Evolutionary conservation across 805 yeast genomes (phyloP).

Genomic region (Lipomyces yamadae): DNA sequence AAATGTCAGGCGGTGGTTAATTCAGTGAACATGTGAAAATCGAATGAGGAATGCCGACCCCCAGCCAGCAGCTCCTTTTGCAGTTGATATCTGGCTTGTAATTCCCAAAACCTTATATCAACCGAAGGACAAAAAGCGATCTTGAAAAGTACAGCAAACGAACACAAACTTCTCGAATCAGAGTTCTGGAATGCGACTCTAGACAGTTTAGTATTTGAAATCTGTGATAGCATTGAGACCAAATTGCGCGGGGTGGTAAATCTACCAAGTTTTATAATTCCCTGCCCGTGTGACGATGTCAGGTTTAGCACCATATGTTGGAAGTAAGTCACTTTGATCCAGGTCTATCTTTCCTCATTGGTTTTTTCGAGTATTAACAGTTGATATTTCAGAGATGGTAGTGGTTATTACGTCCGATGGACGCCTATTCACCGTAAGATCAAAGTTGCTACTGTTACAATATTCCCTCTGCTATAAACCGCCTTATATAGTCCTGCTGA

Average conservation of each 20-base stretch:
- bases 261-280: background rate
- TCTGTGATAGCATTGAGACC: background rate
- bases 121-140: background rate
- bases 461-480: too few species aligned
- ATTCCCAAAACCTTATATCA: background rate
- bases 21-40: background rate
- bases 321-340: slow-evolving; percentile 20
- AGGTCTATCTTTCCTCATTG: background rate
- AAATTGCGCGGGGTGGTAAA: background rate
- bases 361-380: background rate
- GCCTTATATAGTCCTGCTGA: background rate
- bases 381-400: slow-evolving; percentile 33
- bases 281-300: slow-evolving; percentile 20
- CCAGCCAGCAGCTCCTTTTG: too few species aligned
- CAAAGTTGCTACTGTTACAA: background rate
- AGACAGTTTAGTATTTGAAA: background rate
- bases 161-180: background rate
- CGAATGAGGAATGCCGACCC: background rate
- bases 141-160: background rate
- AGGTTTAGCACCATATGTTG: slow-evolving; percentile 20
- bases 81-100: too few species aligned
- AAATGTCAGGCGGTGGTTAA: background rate
- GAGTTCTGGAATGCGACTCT: background rate
- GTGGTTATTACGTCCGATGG: slow-evolving; percentile 41
- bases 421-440: slow-evolving; percentile 38